Evolutionary conservation across 495 filamentous ascomycete species (phyloP), one percentile per base, ranked within the genome.

Genomic region (Tricharina praecox): DNA sequence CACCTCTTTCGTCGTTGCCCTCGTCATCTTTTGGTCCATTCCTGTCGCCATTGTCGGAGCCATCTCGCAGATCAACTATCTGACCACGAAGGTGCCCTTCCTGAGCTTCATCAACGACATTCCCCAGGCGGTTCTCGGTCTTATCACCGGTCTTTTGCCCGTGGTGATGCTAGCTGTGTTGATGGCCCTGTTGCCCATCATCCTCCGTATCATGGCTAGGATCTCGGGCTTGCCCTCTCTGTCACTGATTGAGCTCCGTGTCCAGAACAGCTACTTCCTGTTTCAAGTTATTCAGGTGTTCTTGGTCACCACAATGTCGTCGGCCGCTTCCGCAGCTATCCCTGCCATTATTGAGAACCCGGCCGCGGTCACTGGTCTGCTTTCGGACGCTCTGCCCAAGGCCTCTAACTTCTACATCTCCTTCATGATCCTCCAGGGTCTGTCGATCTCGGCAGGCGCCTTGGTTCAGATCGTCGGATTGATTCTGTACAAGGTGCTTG

Each of bases 281-380:
- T 97, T 96, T 73, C 87, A 94, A 63, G 81, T 97, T 34, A 70
- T 97, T 23, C 88, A 97, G 63, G 82, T 93, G 15, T 97, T 96
- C 70, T 67, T 97, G 42, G 75, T 97, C 23, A 71, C 85, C 1
- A 96, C 90, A 2, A 34, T 93, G 23, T 67, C 80, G 15, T 82
- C 81, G 0, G 77, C 82, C 3, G 84, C 86, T 11, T 70, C 85
- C 0, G 72, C 81, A 2, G 66, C 72, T 25, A 75, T 74, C 38
- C 52, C 62, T n/a, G 37, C 70, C 20, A 87, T 96, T 52, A 67
- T 73, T 34, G 23, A 75, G 0, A 51, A 82, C 2, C 92, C 90
- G 4, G 52, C 59, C 2, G 62, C 57, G 5, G 78, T 72, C 21
- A 67, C 82, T 0, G 66, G 47, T 4, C 65, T 95, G 44, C 72